Base-by-base conservation (phyloP, 2,329 filamentous ascomycete species). In the Botryotinia calthae region DNA sequence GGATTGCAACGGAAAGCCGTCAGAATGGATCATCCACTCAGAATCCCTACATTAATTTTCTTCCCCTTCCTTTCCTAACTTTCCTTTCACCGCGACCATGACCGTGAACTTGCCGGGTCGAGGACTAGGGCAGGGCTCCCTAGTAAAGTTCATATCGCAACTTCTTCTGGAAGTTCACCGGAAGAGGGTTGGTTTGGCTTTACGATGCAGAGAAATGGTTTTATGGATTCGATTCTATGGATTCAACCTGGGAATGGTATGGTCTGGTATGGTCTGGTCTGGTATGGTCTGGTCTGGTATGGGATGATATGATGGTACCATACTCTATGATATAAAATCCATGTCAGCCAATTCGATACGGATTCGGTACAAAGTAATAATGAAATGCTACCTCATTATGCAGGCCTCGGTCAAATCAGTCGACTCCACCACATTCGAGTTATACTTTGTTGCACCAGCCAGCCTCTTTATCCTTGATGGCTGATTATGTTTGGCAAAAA, bases 111-210 rank as follows among this genome's bases (percentile, higher is more conserved):
- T 69, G 28, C 44, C n/a, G 34, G 65, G 46, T 59, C 54, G 54
- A 31, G 10, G 48, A 42, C 48, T 37, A n/a, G 46, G 61, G 48
- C 44, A 62, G 44, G 67, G 37, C 46, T 66, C 62, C 70, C 70
- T 48, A 56, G 70, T n/a, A 48, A 67, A 18, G 3, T 70, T 40
- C 48, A 59, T 40, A 48, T 59, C 40, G 51, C 63, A 56, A 59
- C 75, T 76, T 42, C 58, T 76, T 78, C 76, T 77, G 76, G 76
- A 78, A 78, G 66, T 75, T 66, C 28, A 75, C 76, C 75, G 76
- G 71, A 72, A 69, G 59, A 61, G 31, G 20, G 22, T 28, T 51
- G 37, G 22, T 42, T 25, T 70, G 56, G 64, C 64, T 62, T 37
- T 25, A n/a, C 48, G 48, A 54, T n/a, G 48, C 12, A 70, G 54